Evolutionary conservation across 805 yeast species (phyloP).

Genomic region (Nakazawaea ambrosiae): DNA sequence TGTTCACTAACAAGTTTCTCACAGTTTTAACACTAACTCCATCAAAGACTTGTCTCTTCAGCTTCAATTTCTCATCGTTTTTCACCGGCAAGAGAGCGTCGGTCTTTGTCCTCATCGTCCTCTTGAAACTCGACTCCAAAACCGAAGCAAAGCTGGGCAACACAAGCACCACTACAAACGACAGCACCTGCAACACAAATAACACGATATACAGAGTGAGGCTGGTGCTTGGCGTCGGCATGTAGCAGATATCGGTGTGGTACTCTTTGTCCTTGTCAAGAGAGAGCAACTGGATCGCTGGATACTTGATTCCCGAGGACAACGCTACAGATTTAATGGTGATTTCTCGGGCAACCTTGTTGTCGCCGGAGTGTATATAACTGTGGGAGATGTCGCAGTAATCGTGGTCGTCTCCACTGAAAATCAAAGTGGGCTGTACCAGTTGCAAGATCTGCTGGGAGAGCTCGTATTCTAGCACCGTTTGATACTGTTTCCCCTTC

Average conservation of each 20-base stretch:
- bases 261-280: constrained; percentile 29
- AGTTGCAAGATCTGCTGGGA: constrained; percentile 50
- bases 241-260: constrained; percentile 6
- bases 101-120: background rate
- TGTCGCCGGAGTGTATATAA: constrained; percentile 15
- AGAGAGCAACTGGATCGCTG: constrained; percentile 82
- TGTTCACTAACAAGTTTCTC: background rate
- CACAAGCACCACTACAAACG: constrained; percentile 5
- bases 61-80: background rate
- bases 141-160: background rate
- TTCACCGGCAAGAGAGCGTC: background rate
- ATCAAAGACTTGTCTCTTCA: too few species aligned
- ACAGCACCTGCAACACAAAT: constrained; percentile 8
- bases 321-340: constrained; percentile 86
- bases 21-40: too few species aligned
- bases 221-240: constrained; percentile 7
- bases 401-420: constrained; percentile 97
- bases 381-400: constrained; percentile 73
- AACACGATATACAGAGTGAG: constrained; percentile 8
- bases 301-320: constrained; percentile 84
- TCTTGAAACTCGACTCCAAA: background rate
- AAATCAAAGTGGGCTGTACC: constrained; percentile 61
- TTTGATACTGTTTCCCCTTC: constrained; percentile 83
- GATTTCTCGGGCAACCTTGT: constrained; percentile 51
- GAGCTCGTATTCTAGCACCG: constrained; percentile 62